Base-by-base conservation (phyloP, 208 protist genomes). In the Lotmaria passim region DNA sequence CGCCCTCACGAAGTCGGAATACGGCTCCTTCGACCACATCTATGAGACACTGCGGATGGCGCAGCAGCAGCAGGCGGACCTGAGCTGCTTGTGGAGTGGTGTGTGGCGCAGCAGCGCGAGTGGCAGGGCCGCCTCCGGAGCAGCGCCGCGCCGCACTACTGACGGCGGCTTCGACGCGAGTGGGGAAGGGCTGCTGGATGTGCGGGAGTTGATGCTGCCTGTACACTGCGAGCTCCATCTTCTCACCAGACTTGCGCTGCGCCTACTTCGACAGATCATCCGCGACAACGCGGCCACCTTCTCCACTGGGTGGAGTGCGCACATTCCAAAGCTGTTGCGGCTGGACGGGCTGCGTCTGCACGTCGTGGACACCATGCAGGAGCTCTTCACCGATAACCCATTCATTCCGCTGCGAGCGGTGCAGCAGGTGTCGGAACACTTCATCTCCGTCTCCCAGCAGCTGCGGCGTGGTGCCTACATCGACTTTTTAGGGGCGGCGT, bases 371-470 rank as follows among this genome's bases (percentile, higher is more conserved):
- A 79, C 74, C 52, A 75, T 94, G 65, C 73, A 79, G 47, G 84
- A 81, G 59, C 68, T 91, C 50, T 87, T 90, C 75, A 83, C 84
- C 34, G 84, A 92, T 50, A 92, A 92, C 53, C 62, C 72, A 4
- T 58, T 48, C 39, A 56, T 92, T 12, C 59, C 78, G 0, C 63
- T 86, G 23, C 38, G 59, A 14, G 68, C 70, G 14, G 63, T 92
- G n/a, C 55, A 83, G 59, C 67, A 57, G 47, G 79, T 88, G 7
- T 48, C 62, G 7, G 33, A 81, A 14, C 82, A 91, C 69, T 86
- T 85, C 70, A 73, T 89, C 50, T 48, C 23, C 11, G 71, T 64
- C 17, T 39, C 78, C 14, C 46, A 60, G 41, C 59, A 51, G 60
- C 47, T 69, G 28, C 82, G 77, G 14, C 66, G 79, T n/a, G 76